Conservation (phyloP, 257 asterid genomes). For the Gentiana straminea region DNA sequence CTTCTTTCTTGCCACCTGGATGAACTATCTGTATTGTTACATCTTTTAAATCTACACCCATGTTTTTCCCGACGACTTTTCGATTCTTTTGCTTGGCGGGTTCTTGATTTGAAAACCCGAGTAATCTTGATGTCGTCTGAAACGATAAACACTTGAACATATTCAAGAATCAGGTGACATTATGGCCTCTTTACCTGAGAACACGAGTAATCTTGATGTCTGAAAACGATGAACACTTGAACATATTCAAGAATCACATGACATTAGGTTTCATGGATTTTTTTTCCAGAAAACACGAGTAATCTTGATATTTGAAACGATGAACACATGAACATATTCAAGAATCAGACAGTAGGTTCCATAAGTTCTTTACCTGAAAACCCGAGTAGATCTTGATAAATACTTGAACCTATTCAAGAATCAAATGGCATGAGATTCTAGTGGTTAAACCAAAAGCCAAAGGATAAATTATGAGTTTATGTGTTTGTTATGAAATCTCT, state of each 20-base stretch:
- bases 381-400: no score
- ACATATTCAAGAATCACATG: slow-evolving; percentile 1
- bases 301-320: not conserved
- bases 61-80: slow-evolving; percentile 14
- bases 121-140: slow-evolving; percentile 7
- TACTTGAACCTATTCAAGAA: no score
- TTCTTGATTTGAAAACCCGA: slow-evolving; percentile 2
- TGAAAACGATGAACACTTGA: slow-evolving; percentile 2
- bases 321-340: no score
- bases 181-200: slow-evolving; percentile 5
- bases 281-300: slow-evolving; percentile 18
- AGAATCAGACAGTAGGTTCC: no score
- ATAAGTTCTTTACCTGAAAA: no score
- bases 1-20: slow-evolving; percentile 57
- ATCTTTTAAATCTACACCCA: slow-evolving; percentile 31
- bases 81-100: slow-evolving; percentile 1
- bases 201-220: not conserved
- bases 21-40: slow-evolving; percentile 32
- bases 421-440: no score
- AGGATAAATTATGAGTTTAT: no score
- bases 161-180: slow-evolving; percentile 17
- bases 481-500: no score
- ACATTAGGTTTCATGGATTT: slow-evolving; percentile 1
- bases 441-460: no score
- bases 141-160: slow-evolving; percentile 38